These are phyloP conservation scores for Kitagawia praeruptora DNA, from an alignment of 129 eudicot genomes.

Conservation along the genomic window DNA sequence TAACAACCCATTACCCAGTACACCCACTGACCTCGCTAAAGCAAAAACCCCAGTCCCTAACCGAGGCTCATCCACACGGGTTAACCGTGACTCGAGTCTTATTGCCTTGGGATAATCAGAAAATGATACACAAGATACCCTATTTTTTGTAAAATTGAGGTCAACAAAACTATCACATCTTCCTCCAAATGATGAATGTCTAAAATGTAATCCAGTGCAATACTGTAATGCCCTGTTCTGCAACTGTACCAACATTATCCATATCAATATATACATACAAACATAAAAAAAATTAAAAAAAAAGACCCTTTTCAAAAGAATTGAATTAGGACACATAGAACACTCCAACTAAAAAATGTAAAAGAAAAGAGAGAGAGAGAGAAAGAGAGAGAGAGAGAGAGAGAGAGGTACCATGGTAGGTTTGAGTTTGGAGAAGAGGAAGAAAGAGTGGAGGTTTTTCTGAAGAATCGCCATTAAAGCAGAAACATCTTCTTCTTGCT, in stretches of 20 bases:
- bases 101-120: conserved; percentile 17
- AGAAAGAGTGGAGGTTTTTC: background rate
- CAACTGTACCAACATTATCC: conserved; percentile 22
- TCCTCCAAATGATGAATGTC: conserved; percentile 22
- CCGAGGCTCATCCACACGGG: conserved; percentile 18
- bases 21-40: conserved; percentile 19
- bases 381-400: background rate
- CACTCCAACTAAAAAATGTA: background rate
- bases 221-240: conserved; percentile 55
- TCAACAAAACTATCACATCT: conserved; percentile 25
- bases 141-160: conserved; percentile 21
- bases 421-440: background rate
- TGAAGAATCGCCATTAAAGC: background rate
- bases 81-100: conserved; percentile 26
- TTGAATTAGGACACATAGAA: background rate
- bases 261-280: background rate
- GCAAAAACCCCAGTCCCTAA: conserved; percentile 20
- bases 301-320: background rate
- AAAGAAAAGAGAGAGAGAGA: background rate
- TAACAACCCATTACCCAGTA: conserved; percentile 22
- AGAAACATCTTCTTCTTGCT: background rate
- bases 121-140: conserved; percentile 21
- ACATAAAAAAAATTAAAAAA: background rate
- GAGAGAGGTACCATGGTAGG: background rate
- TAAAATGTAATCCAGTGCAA: conserved; percentile 25